phyloP scores from a whole-genome alignment of 2,329 filamentous ascomycete species.

The Diplocarpon mali region DNA sequence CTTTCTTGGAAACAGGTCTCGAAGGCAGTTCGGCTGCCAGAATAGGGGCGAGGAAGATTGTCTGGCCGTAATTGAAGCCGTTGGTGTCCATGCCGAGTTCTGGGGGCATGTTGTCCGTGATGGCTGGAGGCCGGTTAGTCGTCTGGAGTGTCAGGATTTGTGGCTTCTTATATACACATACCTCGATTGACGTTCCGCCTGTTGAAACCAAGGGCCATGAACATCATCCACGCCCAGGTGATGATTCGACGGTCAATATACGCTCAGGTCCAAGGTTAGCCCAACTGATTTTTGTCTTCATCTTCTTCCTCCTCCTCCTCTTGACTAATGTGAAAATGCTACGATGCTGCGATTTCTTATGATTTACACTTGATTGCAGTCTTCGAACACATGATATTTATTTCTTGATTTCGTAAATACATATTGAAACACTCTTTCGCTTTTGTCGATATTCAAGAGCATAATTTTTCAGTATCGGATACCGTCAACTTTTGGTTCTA shows the following conservation, averaged over 20 bases:
- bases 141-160: too few relatives aligned
- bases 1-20: constrained; percentile 45
- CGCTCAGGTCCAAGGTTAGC: not conserved
- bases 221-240: constrained; percentile 8
- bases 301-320: constrained; percentile 12
- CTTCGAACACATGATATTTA: too few relatives aligned
- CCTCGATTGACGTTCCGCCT: constrained; percentile 6
- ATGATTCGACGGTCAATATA: constrained; percentile 6
- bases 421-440: too few relatives aligned
- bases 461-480: too few relatives aligned
- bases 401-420: too few relatives aligned
- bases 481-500: too few relatives aligned
- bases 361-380: too few relatives aligned
- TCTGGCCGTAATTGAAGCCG: constrained; percentile 38
- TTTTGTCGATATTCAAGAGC: too few relatives aligned
- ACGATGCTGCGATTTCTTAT: too few relatives aligned
- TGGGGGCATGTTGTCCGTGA: constrained; percentile 32
- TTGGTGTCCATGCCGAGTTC: constrained; percentile 36
- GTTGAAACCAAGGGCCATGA: constrained; percentile 6
- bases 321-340: too few relatives aligned
- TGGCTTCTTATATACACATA: not conserved
- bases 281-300: too few relatives aligned
- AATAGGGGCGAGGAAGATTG: constrained; percentile 28
- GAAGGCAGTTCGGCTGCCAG: constrained; percentile 48
- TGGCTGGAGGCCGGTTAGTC: not conserved